A percentile compares a stretch with the other conserved stretches of the same genome.
These are phyloP conservation scores for Amborella trichopoda DNA, from an alignment of 164 flowering plant genomes.

Conservation along the genomic window DNA sequence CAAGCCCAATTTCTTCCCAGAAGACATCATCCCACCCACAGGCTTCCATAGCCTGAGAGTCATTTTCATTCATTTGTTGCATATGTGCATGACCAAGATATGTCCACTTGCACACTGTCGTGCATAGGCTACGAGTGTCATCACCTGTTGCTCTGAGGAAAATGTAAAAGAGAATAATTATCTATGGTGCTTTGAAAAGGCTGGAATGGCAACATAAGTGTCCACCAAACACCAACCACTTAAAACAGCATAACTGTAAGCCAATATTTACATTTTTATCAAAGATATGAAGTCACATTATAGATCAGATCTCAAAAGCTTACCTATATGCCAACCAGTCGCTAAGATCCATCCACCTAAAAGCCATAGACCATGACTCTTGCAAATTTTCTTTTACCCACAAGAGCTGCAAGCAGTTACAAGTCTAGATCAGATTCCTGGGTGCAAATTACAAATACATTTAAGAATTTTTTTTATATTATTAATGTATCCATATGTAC, in stretches of 20 bases:
- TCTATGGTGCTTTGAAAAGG: no score
- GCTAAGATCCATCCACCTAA: conserved; percentile 98
- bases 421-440: no score
- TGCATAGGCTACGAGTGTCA: conserved; percentile 94
- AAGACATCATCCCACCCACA: conserved; percentile 99
- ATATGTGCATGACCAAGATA: conserved; percentile 99
- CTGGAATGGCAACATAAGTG: no score
- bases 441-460: no score
- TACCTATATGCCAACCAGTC: conserved; percentile 98
- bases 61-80: conserved; percentile 54
- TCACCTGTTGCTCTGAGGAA: conserved; percentile 85
- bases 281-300: no score
- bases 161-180: no score
- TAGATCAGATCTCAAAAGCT: no score
- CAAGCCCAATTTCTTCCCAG: conserved; percentile 97
- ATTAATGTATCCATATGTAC: no score
- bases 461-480: no score
- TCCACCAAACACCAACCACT: no score
- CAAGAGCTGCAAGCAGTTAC: conserved; percentile 55
- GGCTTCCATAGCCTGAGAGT: conserved; percentile 83
- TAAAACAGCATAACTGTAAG: no score
- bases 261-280: no score
- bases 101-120: conserved; percentile 99
- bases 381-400: conserved; percentile 97
- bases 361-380: conserved; percentile 95